Evolutionary conservation across 768 basidiomycete species (phyloP).

Genomic region (Thelephora ganbajun): DNA sequence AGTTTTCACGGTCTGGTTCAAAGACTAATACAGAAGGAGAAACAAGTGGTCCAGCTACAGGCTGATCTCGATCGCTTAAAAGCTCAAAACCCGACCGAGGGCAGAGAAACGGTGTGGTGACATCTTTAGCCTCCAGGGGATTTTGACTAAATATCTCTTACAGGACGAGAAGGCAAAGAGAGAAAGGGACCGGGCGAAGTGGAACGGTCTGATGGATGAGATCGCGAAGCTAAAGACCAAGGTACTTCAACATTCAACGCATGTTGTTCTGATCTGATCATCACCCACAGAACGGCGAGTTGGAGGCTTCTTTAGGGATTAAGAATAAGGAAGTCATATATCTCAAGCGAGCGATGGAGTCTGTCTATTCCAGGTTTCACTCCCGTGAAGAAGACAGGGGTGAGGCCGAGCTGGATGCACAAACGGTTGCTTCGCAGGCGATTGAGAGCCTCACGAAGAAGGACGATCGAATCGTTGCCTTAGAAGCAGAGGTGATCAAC

Average conservation of each 20-base stretch:
- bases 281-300: slow-evolving; percentile 33
- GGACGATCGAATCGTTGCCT: slow-evolving; percentile 44
- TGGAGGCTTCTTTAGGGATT: slow-evolving; percentile 28
- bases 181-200: slow-evolving; percentile 62
- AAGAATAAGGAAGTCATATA: slow-evolving; percentile 67
- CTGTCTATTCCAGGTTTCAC: slow-evolving; percentile 70
- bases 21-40: slow-evolving; percentile 74
- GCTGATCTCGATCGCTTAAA: slow-evolving; percentile 54
- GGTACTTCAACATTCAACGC: slow-evolving; percentile 24
- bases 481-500: slow-evolving; percentile 35
- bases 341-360: slow-evolving; percentile 77
- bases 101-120: slow-evolving; percentile 43
- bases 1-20: slow-evolving; percentile 65
- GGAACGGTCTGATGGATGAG: slow-evolving; percentile 63
- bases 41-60: slow-evolving; percentile 63
- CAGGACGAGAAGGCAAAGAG: slow-evolving; percentile 65
- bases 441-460: slow-evolving; percentile 58
- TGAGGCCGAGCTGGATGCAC: slow-evolving; percentile 44
- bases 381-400: slow-evolving; percentile 37
- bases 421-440: slow-evolving; percentile 52
- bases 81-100: slow-evolving; percentile 40
- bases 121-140: background rate
- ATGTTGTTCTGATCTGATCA: background rate
- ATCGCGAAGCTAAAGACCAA: slow-evolving; percentile 55
- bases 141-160: background rate